Conservation (phyloP, 202 grass and related monocot genomes). For the Setaria viridis region DNA sequence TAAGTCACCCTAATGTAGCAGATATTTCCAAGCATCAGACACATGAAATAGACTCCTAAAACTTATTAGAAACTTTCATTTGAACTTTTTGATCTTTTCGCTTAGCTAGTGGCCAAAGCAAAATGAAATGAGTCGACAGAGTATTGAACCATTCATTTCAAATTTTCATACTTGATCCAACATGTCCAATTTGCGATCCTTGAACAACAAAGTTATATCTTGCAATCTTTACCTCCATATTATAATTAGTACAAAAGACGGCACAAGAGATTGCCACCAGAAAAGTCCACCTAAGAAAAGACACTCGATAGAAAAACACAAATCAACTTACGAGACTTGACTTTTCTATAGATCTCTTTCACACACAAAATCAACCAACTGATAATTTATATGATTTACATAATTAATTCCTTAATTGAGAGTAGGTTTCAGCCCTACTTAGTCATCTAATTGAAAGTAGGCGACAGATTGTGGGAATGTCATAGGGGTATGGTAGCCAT, state of each 20-base stretch:
- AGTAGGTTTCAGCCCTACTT: background rate
- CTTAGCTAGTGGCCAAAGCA: background rate
- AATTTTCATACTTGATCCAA: background rate
- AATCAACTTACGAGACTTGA: background rate
- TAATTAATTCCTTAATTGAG: background rate
- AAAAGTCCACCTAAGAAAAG: background rate
- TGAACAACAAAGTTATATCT: background rate
- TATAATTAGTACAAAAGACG: background rate
- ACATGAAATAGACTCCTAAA: background rate
- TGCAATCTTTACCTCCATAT: background rate
- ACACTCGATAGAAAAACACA: background rate
- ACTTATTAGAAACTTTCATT: background rate
- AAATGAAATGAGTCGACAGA: background rate
- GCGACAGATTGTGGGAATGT: background rate
- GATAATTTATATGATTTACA: background rate
- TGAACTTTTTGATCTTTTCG: background rate
- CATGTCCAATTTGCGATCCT: background rate
- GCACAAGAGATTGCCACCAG: background rate
- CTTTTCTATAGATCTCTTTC: background rate
- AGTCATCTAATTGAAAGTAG: background rate
- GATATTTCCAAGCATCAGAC: constrained; percentile 1
- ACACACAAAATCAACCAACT: background rate
- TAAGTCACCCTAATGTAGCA: background rate
- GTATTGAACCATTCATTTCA: background rate
- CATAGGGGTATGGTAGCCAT: background rate